Evolutionary conservation across 75 land plant species (phyloP), one percentile per base, ranked within the genome.

Genomic region (Isoetes taiwanensis): DNA sequence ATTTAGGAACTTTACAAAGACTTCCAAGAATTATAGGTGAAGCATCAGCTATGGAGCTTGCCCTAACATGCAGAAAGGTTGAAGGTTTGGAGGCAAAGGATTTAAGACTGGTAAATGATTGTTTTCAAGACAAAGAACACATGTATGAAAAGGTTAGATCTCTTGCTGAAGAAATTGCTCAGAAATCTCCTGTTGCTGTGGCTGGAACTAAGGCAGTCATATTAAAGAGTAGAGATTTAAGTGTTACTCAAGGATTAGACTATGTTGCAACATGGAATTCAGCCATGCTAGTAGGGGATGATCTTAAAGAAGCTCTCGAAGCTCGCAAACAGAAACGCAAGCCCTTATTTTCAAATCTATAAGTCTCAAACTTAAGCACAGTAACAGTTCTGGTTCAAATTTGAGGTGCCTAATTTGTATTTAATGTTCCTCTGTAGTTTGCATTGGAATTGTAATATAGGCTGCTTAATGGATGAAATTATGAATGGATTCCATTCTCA

Each of bases 251-350:
- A 48, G 96, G 86, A 0, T 55, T 93, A 57, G 98, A 93, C 40
- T 82, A 88, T 53, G 86, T 84, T 31, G 81, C 90, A 4, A 76
- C 89, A 30, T 87, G 90, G 94, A 93, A 88, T 57, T 68, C 96
- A 14, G 78, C 76, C 5, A 82, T 76, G 78, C 79, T 84, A 24
- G 5, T 72, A n/a, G 79, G 83, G 12, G 52, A 60, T 63, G 98
- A 87, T 69, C 28, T 83, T 35, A 58, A 58, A 9, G 86, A 84
- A 62, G 90, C 90, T 10, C 35, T 80, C 1, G 41, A 72, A 30
- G 86, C 99, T 2, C 70, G 68, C 11, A 20, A 63, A 12, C 71
- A 82, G 65, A 84, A 84, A 62, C 54, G 83, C 21, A 81, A 77
- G 57, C 90, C 96, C 24, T 26, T 27, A 11, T 88, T 79, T 59